Evolutionary conservation across 2,329 filamentous ascomycete species (phyloP).

Genomic region (Xylaria sp.): DNA sequence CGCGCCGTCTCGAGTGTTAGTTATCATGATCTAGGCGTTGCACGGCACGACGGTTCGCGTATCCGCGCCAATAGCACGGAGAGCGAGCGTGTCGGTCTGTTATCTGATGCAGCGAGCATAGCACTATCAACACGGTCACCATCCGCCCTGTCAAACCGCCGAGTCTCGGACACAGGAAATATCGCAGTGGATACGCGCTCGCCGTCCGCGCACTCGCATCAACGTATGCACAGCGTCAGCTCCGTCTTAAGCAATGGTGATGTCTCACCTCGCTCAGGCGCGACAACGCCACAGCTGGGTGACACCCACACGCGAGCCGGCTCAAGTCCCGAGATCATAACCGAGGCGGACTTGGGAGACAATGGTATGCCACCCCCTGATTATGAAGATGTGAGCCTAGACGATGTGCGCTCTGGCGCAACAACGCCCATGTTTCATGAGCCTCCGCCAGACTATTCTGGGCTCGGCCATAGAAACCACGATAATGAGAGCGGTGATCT

Average conservation of each 20-base stretch:
- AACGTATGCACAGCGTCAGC: conserved; percentile 60
- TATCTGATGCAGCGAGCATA: conserved; percentile 77
- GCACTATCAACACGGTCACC: conserved; percentile 46
- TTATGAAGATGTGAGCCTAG: conserved; percentile 62
- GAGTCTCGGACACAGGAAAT: conserved; percentile 31
- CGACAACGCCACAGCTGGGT: conserved; percentile 53
- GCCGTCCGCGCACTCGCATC: conserved; percentile 50
- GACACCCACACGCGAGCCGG: conserved; percentile 54
- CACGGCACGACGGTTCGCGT: conserved; percentile 79
- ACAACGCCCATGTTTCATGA: conserved; percentile 55
- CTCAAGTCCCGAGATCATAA: conserved; percentile 62
- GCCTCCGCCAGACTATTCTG: conserved; percentile 63
- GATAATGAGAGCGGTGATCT: conserved; percentile 43
- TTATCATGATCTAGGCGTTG: conserved; percentile 80
- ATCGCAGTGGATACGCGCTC: conserved; percentile 47
- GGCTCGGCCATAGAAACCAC: conserved; percentile 35
- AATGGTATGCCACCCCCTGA: conserved; percentile 61
- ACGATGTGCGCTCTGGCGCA: conserved; percentile 53
- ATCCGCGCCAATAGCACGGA: conserved; percentile 78
- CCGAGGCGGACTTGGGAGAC: conserved; percentile 61
- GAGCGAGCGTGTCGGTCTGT: conserved; percentile 75
- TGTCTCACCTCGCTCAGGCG: conserved; percentile 53
- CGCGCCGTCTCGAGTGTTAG: conserved; percentile 78
- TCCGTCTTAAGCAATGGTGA: conserved; percentile 63
- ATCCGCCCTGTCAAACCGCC: conserved; percentile 39